phyloP scores from a whole-genome alignment of 257 asterid genomes.

The Scutellaria minor region DNA sequence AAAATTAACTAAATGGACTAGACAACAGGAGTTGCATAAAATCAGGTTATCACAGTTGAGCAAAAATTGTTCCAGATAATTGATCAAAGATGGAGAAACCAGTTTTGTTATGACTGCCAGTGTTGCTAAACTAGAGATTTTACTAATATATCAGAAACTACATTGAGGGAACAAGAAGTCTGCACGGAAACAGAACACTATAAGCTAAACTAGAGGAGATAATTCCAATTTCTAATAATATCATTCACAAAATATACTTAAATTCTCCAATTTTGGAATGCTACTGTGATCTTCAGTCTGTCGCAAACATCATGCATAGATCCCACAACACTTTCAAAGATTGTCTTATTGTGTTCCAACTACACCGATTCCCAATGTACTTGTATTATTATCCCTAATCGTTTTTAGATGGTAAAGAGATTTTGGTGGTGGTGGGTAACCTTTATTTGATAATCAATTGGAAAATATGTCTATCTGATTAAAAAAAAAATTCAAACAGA shows the following conservation, averaged over 20 bases:
- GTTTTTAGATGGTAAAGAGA: background rate
- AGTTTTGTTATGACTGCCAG: conserved; percentile 6
- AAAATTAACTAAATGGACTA: conserved; percentile 52
- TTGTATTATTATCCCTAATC: conserved; percentile 12
- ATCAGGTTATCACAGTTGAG: conserved; percentile 52
- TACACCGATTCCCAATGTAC: background rate
- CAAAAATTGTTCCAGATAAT: conserved; percentile 3
- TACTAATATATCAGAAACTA: no score
- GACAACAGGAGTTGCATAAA: conserved; percentile 46
- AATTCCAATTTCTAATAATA: no score
- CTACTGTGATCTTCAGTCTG: no score
- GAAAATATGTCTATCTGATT: conserved; percentile 16
- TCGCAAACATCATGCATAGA: no score
- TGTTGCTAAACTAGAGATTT: background rate
- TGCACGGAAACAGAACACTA: no score
- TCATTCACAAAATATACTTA: no score
- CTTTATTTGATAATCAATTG: background rate
- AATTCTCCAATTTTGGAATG: no score
- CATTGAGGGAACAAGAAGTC: no score
- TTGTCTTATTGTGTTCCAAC: no score
- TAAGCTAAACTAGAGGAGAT: no score
- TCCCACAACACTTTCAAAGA: no score
- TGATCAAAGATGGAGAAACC: conserved; percentile 19
- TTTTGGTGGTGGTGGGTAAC: background rate
- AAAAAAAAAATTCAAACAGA: background rate